Evolutionary conservation across 805 yeast species (phyloP).

Genomic region (Yamadazyma phyllophila): DNA sequence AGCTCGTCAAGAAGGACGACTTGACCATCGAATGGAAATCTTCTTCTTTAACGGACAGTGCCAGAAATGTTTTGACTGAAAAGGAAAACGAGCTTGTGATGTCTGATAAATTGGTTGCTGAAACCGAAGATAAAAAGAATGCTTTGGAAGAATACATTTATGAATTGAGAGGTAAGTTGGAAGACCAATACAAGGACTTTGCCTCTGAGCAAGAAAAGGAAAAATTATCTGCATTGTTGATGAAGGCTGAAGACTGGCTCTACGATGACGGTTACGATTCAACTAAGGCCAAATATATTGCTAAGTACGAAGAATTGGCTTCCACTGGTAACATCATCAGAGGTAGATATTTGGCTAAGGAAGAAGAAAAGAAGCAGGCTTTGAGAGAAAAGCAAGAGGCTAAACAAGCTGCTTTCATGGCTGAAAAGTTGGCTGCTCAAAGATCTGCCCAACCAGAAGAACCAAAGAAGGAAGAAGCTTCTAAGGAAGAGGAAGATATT

Average conservation of each 20-base stretch:
- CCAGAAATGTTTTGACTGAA: slow-evolving; percentile 66
- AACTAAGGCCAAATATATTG: slow-evolving; percentile 93
- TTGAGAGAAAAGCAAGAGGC: slow-evolving; percentile 85
- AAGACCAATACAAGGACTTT: slow-evolving; percentile 82
- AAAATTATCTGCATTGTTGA: slow-evolving; percentile 67
- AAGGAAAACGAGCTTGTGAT: slow-evolving; percentile 79
- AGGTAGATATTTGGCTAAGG: slow-evolving; percentile 91
- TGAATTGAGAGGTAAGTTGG: slow-evolving; percentile 94
- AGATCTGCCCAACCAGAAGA: slow-evolving; percentile 50
- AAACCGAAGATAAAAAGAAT: slow-evolving; percentile 98
- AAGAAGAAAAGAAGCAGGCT: slow-evolving; percentile 93
- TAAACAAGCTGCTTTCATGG: slow-evolving; percentile 75
- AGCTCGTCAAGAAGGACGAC: slow-evolving; percentile 87
- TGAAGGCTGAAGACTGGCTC: slow-evolving; percentile 95
- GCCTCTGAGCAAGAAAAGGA: slow-evolving; percentile 90
- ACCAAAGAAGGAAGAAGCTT: slow-evolving; percentile 20
- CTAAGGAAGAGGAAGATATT: slow-evolving; percentile 28
- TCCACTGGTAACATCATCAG: slow-evolving; percentile 90
- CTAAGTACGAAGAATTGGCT: slow-evolving; percentile 96
- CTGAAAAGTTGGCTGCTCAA: slow-evolving; percentile 78
- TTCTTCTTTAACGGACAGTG: slow-evolving; percentile 57
- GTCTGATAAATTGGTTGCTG: slow-evolving; percentile 95
- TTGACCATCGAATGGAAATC: slow-evolving; percentile 61
- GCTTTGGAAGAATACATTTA: slow-evolving; percentile 98
- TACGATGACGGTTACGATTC: slow-evolving; percentile 97